Conservation (phyloP, 129 eudicot species). For the Pulicaria dysenterica region DNA sequence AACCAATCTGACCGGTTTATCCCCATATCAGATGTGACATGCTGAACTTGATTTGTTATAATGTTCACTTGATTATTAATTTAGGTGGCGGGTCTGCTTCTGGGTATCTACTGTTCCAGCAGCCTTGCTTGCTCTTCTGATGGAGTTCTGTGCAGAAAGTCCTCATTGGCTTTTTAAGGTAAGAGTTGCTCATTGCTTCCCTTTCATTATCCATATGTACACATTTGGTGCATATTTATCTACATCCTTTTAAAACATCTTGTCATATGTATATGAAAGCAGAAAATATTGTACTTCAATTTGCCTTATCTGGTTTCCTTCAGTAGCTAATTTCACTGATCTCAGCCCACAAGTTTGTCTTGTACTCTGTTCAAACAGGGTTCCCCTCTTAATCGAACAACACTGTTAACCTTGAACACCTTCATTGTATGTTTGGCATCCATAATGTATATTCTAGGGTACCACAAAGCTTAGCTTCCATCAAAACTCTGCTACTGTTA, state of each 20-base stretch:
- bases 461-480: too few relatives aligned
- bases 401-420: neutral
- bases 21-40: neutral
- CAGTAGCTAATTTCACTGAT: neutral
- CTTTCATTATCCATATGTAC: conserved; percentile 7
- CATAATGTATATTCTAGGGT: too few relatives aligned
- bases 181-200: conserved; percentile 2
- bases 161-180: conserved; percentile 98
- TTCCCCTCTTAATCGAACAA: neutral
- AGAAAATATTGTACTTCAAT: too few relatives aligned
- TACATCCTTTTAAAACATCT: conserved; percentile 9
- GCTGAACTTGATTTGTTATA: conserved; percentile 10
- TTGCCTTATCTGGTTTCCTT: neutral
- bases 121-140: conserved; percentile 61
- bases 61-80: conserved; percentile 21
- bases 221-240: conserved; percentile 22
- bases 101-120: conserved; percentile 87
- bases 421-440: too few relatives aligned
- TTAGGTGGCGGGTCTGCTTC: conserved; percentile 91
- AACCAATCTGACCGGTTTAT: neutral
- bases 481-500: too few relatives aligned
- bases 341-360: too few relatives aligned
- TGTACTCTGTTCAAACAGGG: neutral
- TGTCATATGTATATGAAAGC: conserved; percentile 1
- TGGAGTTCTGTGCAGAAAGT: conserved; percentile 89